phyloP scores from a whole-genome alignment of 441 rosid species.

The Brassica balearica region DNA sequence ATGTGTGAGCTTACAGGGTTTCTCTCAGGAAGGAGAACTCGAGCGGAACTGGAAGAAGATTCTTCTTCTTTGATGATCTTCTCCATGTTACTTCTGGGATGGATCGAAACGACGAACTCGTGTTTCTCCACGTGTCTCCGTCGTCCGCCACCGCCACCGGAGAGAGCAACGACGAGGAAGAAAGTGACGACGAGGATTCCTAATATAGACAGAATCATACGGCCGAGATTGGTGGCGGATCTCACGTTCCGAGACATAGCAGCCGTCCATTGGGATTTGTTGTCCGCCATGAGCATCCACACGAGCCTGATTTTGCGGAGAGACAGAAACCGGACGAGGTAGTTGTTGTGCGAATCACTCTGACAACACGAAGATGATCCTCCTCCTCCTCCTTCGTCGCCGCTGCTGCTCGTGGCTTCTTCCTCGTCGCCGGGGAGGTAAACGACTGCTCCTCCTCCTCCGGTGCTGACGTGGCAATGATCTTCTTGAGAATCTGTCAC shows the following conservation, averaged over 20 bases:
- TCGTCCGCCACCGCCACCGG: constrained; percentile 30
- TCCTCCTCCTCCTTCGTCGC: constrained; percentile 20
- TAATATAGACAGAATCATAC: constrained; percentile 49
- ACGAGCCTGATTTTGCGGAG: constrained; percentile 50
- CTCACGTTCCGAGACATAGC: constrained; percentile 52
- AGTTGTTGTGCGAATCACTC: constrained; percentile 15
- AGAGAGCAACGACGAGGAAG: constrained; percentile 32
- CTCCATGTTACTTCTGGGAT: constrained; percentile 53
- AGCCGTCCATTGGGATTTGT: constrained; percentile 51
- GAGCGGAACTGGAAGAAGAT: constrained; percentile 9
- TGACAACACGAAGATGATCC: neutral
- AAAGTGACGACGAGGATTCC: constrained; percentile 51
- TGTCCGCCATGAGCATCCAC: constrained; percentile 51
- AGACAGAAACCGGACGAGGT: constrained; percentile 50
- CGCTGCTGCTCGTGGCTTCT: constrained; percentile 34
- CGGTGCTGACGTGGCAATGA: constrained; percentile 31
- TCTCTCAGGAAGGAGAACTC: too few species aligned
- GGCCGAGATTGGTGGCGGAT: constrained; percentile 55
- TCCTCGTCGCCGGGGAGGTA: constrained; percentile 40
- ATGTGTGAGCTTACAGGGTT: too few species aligned
- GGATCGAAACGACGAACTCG: constrained; percentile 50
- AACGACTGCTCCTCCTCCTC: constrained; percentile 40
- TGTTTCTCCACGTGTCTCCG: constrained; percentile 34
- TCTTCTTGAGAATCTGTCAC: constrained; percentile 50
- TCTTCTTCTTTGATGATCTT: constrained; percentile 56